Evolutionary conservation across 345 rosid genomes (phyloP).

Genomic region (Lepidium didymum): DNA sequence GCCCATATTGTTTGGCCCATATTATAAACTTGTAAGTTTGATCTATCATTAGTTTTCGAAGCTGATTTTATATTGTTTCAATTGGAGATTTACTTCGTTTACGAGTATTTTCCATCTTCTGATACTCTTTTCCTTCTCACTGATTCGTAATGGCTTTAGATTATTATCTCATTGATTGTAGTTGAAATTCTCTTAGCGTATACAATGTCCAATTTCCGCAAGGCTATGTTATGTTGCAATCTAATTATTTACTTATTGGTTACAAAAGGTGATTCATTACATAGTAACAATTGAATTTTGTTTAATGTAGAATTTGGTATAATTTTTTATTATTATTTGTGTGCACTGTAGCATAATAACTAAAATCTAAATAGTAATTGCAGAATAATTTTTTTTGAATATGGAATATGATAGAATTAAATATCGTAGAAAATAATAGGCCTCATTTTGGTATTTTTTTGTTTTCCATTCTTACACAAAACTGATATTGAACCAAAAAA

Average conservation of each 20-base stretch:
- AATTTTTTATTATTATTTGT: too few species aligned
- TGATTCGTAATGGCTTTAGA: slow-evolving; percentile 14
- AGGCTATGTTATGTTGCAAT: background rate
- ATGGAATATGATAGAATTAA: too few species aligned
- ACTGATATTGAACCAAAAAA: too few species aligned
- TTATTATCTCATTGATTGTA: slow-evolving; percentile 9
- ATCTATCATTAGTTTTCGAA: background rate
- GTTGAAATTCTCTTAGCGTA: background rate
- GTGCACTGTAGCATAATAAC: too few species aligned
- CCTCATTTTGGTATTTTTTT: too few species aligned
- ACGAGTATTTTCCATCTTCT: background rate
- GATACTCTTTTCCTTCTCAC: background rate
- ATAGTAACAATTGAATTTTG: too few species aligned
- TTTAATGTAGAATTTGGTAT: too few species aligned
- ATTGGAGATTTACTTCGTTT: slow-evolving; percentile 17
- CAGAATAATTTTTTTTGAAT: too few species aligned
- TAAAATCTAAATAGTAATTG: too few species aligned
- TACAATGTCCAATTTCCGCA: background rate
- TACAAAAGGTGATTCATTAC: slow-evolving; percentile 26
- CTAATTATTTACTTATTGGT: background rate
- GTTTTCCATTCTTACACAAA: too few species aligned
- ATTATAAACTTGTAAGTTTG: background rate
- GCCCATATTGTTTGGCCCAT: too few species aligned
- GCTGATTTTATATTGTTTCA: background rate
- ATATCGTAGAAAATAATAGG: too few species aligned